phyloP scores from a whole-genome alignment of 768 basidiomycete genomes.

The Lanmaoa pseudosensibilis region DNA sequence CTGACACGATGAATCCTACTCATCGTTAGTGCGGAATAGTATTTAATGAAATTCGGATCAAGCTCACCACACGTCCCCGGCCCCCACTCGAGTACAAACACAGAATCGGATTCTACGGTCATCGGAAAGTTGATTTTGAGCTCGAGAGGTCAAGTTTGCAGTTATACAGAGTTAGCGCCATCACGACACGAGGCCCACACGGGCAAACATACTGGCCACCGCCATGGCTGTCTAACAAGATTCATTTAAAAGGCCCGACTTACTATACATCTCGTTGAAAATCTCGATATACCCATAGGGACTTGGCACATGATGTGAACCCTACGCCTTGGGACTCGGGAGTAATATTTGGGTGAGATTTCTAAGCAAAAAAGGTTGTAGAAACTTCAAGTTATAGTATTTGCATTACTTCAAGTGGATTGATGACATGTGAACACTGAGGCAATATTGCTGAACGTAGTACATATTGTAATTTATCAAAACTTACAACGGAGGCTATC shows the following conservation, averaged over 20 bases:
- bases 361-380: too few relatives aligned
- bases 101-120: neutral
- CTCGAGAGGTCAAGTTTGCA: neutral
- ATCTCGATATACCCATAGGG: neutral
- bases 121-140: neutral
- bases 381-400: too few relatives aligned
- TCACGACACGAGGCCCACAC: neutral
- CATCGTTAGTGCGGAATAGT: neutral
- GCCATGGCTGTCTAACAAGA: neutral
- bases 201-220: neutral
- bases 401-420: too few relatives aligned
- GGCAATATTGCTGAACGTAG: too few relatives aligned
- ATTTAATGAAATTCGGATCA: neutral
- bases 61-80: conserved; percentile 5
- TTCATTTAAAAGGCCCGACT: neutral
- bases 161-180: neutral
- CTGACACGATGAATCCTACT: conserved; percentile 2
- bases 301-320: neutral
- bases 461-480: too few relatives aligned
- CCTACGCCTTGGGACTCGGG: too few relatives aligned
- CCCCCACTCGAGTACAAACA: neutral
- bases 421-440: too few relatives aligned
- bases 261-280: neutral
- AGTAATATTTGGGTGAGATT: too few relatives aligned
- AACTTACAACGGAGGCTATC: too few relatives aligned